phyloP scores from a whole-genome alignment of 2,329 filamentous ascomycete genomes.

The Biscogniauxia marginata region DNA sequence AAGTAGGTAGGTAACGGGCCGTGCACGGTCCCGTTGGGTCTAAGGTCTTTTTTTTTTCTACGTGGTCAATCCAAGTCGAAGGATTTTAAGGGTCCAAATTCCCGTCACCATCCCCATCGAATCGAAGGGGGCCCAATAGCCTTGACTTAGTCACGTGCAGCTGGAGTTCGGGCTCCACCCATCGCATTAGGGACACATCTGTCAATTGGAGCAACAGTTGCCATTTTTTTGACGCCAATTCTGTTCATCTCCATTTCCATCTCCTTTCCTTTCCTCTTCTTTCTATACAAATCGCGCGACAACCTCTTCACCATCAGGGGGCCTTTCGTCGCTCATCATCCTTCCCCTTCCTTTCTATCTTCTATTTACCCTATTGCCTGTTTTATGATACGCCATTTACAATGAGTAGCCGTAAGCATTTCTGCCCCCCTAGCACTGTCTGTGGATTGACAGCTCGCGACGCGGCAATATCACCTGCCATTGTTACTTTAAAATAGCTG shows the following conservation, averaged over 20 bases:
- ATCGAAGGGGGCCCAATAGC: no score
- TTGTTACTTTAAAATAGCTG: slow-evolving; percentile 20
- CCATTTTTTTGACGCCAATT: slow-evolving; percentile 33
- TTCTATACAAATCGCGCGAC: slow-evolving; percentile 27
- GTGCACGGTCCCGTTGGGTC: no score
- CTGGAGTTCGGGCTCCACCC: slow-evolving; percentile 21
- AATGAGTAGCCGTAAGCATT: slow-evolving; percentile 39
- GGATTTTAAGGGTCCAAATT: no score
- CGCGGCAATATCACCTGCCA: slow-evolving; percentile 18
- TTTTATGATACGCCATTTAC: slow-evolving; percentile 20
- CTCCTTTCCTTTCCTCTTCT: slow-evolving; percentile 29
- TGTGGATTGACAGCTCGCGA: slow-evolving; percentile 10
- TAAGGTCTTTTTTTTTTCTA: no score
- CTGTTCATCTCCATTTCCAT: slow-evolving; percentile 19
- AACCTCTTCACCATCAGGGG: slow-evolving; percentile 29
- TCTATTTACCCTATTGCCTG: slow-evolving; percentile 21
- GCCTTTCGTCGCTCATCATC: slow-evolving; percentile 27
- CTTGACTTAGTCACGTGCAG: slow-evolving; percentile 19
- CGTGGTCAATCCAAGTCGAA: no score
- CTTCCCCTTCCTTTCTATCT: slow-evolving; percentile 16
- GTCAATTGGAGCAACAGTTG: slow-evolving; percentile 25
- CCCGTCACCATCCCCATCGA: no score
- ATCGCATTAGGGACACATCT: slow-evolving; percentile 33
- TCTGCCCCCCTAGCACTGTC: slow-evolving; percentile 7
- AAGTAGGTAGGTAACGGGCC: no score